These are phyloP conservation scores for Anthoceros angustus DNA, from an alignment of 225 moss, liverwort and hornwort species.

Conservation along the genomic window DNA sequence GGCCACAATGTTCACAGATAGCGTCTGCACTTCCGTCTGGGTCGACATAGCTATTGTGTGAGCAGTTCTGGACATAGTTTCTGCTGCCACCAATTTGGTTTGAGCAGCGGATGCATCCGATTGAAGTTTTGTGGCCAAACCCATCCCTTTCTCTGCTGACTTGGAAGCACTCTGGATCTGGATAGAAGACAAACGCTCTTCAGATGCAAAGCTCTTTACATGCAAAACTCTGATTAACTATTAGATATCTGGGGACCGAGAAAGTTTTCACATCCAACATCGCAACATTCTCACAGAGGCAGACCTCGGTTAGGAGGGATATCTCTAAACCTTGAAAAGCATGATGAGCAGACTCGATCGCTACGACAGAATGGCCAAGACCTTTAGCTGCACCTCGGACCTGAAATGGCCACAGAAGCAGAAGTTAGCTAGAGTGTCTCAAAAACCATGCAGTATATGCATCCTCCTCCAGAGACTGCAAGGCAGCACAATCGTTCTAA, in stretches of 20 bases:
- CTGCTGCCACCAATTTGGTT: conserved; percentile 23
- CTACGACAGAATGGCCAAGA: conserved; percentile 43
- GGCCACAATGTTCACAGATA: conserved; percentile 29
- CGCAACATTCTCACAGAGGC: neutral
- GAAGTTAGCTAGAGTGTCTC: neutral
- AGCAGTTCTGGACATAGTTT: conserved; percentile 30
- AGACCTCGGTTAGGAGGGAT: conserved; percentile 40
- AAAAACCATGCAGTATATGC: neutral
- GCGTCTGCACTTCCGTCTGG: conserved; percentile 41
- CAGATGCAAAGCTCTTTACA: conserved; percentile 7
- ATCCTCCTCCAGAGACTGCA: neutral
- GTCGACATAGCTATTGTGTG: conserved; percentile 39
- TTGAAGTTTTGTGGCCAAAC: neutral
- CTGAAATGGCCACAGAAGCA: conserved; percentile 16
- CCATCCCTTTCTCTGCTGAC: conserved; percentile 39
- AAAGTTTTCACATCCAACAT: neutral
- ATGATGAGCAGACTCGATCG: conserved; percentile 57
- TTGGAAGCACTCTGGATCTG: conserved; percentile 26
- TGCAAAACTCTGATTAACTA: neutral
- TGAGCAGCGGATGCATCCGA: neutral
- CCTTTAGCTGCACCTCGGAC: conserved; percentile 44
- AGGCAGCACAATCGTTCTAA: neutral
- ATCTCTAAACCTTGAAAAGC: conserved; percentile 49
- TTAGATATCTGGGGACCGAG: conserved; percentile 7
- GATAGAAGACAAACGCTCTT: too few species aligned